Evolutionary conservation across 768 basidiomycete species (phyloP).

Genomic region (Auricularia heimuer): DNA sequence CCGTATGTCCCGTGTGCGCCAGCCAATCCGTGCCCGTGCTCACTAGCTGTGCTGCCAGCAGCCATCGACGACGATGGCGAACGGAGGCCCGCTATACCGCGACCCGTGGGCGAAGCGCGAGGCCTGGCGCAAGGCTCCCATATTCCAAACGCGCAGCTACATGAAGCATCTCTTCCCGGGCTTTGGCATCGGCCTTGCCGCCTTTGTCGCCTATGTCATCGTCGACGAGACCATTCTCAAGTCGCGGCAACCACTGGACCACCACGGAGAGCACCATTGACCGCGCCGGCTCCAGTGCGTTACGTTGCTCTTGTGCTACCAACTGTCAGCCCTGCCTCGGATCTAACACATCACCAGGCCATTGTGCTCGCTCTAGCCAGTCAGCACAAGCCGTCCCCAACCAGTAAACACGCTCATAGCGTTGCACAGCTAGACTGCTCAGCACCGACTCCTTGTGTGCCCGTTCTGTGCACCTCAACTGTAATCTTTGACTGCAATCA

Average conservation of each 20-base stretch:
- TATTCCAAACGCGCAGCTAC: slow-evolving; percentile 81
- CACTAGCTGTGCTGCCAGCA: background rate
- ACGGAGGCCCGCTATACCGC: slow-evolving; percentile 61
- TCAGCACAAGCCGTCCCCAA: too few species aligned
- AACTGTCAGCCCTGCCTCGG: too few species aligned
- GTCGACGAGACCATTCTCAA: slow-evolving; percentile 61
- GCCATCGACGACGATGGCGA: background rate
- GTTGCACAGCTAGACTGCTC: too few species aligned
- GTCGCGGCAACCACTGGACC: background rate
- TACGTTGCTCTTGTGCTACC: too few species aligned
- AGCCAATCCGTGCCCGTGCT: background rate
- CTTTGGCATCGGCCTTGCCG: slow-evolving; percentile 84
- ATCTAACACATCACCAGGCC: too few species aligned
- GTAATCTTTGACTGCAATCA: too few species aligned
- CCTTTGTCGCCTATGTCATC: slow-evolving; percentile 85
- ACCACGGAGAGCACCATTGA: background rate
- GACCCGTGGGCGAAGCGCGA: slow-evolving; percentile 94
- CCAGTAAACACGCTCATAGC: too few species aligned
- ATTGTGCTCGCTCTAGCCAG: too few species aligned
- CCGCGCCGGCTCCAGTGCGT: too few species aligned
- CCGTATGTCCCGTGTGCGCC: background rate
- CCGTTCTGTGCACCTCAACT: too few species aligned
- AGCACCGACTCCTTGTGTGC: too few species aligned
- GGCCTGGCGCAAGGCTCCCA: slow-evolving; percentile 84
- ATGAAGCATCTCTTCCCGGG: slow-evolving; percentile 89